A percentile compares a stretch with the other conserved stretches of the same genome.
phyloP scores from a whole-genome alignment of 805 yeast species.

The Candida manassasensis region DNA sequence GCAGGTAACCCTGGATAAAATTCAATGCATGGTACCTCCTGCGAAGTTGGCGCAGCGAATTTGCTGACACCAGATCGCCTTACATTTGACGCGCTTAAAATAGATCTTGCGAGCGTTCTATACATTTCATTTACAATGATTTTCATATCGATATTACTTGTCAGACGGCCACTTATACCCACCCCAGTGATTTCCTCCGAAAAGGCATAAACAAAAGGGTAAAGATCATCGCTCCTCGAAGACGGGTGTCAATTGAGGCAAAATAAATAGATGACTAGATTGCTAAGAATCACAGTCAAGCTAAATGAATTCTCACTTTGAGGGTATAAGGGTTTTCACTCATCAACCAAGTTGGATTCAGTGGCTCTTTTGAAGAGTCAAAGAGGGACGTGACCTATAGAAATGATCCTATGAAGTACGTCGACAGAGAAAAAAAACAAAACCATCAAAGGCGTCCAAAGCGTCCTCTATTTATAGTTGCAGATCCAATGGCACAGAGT shows the following conservation, averaged over 20 bases:
- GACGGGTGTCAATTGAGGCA: constrained; percentile 29
- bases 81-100: too few relatives aligned
- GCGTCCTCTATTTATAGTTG: background rate
- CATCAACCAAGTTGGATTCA: constrained; percentile 51
- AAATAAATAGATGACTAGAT: constrained; percentile 74
- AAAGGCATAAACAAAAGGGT: constrained; percentile 81
- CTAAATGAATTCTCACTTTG: constrained; percentile 32
- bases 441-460: constrained; percentile 1
- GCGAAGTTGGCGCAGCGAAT: too few relatives aligned
- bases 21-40: background rate
- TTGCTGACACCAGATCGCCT: too few relatives aligned
- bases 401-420: constrained; percentile 54
- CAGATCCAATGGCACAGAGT: background rate
- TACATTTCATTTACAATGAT: too few relatives aligned
- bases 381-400: constrained; percentile 53
- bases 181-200: constrained; percentile 85
- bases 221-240: constrained; percentile 99
- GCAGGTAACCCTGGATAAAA: background rate
- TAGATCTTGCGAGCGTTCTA: too few relatives aligned
- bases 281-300: constrained; percentile 74
- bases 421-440: constrained; percentile 43
- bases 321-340: constrained; percentile 42
- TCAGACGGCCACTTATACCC: constrained; percentile 99
- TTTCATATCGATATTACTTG: too few relatives aligned
- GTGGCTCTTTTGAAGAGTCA: constrained; percentile 52